Base-by-base conservation (phyloP, 371 early-diverging fungal species). In the Zychaea mexicana region DNA sequence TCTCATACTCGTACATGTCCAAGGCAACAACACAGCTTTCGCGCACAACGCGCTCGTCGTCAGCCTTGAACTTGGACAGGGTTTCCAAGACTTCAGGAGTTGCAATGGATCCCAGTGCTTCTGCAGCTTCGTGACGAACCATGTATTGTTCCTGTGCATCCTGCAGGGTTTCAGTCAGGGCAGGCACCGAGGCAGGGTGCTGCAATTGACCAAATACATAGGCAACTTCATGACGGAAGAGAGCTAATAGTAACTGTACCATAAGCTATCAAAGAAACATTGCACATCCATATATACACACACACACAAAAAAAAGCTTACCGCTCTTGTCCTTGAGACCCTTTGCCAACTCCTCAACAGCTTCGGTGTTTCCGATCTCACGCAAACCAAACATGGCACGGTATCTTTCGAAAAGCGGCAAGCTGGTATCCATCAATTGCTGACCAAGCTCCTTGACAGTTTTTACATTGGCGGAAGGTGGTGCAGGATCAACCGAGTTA, bases 71-170 rank as follows among this genome's bases (percentile, higher is more conserved):
- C 67, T 87, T 68, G 55, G 87, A 71, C 47, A 99, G 84, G 19
- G 89, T 86, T 13, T 85, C 83, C 45, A 94, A 76, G 46, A 92
- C 91, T 75, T 98, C 96, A 32, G 94, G 90, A 4, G 94, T 94
- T 33, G 97, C 99, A 73, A 99, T 96, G 2, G 97, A 94, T n/a
- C 99, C 99, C 57, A 99, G 81, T 7, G 99, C 99, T 83, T 99
- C 99, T 26, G 99, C 99, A 62, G 94, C 93, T 82, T 99, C 99
- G 73, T 99, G 99, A 32, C 99, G 91, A 8, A 99, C 99, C 98
- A 99, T 99, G 62, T 91, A 84, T 22, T 85, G 90, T 77, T 99
- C 99, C 15, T 78, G 69, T 21, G 80, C 64, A 71, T 96, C 91
- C 39, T 80, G 78, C 46, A 95, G 78, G 22, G 90, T 88, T 65